Evolutionary conservation across 2,329 filamentous ascomycete genomes (phyloP), one percentile per base, ranked within the genome.

Genomic region (Thelonectria olida): DNA sequence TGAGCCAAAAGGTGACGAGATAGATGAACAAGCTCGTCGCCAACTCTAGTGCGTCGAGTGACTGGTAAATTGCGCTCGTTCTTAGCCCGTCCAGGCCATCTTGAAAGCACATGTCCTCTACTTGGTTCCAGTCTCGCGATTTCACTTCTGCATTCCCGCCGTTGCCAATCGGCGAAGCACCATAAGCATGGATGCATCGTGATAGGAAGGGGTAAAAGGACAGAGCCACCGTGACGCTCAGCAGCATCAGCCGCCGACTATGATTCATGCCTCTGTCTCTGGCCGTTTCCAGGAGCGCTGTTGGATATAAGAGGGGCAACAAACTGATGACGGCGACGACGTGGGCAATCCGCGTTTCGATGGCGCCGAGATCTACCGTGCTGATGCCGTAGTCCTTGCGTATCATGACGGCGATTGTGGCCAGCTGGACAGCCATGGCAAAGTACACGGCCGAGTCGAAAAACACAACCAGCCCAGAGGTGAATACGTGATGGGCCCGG

Each of bases 151-250:
- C 28, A 20, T 25, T 52, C 2, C 62, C 25, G 0, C 62, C 51
- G 19, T 65, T 34, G 0, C 67, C 68, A 8, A 70, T 65, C 1
- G 47, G 57, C 6, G 56, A 50, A 7, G 48, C 45, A 0, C 58
- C 63, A 36, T 68, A 71, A 2, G 58, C 53, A 38, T 70, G 62
- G 2, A 73, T 63, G 12, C 69, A 71, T 41, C 65, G 62, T 3
- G 67, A 71, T 6, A 73, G 20, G 17, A 73, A 73, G 0, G 67
- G 66, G 22, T 70, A 70, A 27, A 71, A 72, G 1, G 65, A 71
- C 4, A 72, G 13, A 2, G 61, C 53, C 7, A 63, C 39, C 3
- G 53, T 61, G 10, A 52, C 6, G 22, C 36, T 62, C 7, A 69
- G 36, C 5, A 68, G 45, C 4, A 66, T 17, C 3, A 68, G 5